Evolutionary conservation across 2,329 filamentous ascomycete species (phyloP), one percentile per base, ranked within the genome.

Genomic region (Neurospora sp.): DNA sequence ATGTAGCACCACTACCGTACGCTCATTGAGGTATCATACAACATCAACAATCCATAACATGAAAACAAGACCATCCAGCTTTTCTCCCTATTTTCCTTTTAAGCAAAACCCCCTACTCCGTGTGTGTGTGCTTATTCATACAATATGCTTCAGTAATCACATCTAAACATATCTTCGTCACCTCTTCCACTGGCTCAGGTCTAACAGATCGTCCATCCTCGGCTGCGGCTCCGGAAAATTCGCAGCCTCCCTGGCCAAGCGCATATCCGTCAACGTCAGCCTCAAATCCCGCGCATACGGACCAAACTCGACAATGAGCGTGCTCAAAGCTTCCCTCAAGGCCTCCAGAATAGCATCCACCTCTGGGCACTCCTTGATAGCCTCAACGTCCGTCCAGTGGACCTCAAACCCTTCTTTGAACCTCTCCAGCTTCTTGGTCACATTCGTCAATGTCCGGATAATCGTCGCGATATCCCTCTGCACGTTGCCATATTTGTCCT

Each of bases 401-500:
- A 88, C 79, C 1, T 87, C 84, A 62, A 91, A 81, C 2, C 76
- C 80, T 8, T 79, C 78, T 73, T 89, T 84, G 77, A 96, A 93
- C 1, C 78, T 81, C 76, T 97, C 90, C 3, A 97, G 82, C 73
- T 88, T 88, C 69, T 82, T 85, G 70, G 93, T 89, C 0, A 91
- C 89, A 0, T 79, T 75, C 0, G 92, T 94, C 72, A 96, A 87
- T 1, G 89, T 87, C 66, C 90, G 87, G 68, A 97, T 87, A 70
- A 97, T 90, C 67, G 81, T 81, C 0, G 91, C 88, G 2, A 98
- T 89, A 73, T 96, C 92, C 62, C 89, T 85, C 74, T 96, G 91
- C n/a, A 96, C 95, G 74, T 92, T 91, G 15, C 95, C 95, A 77
- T 89, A 96, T 66, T 86, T 86, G 78, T 98, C 95, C 79, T 98